phyloP scores from a whole-genome alignment of 2,329 filamentous ascomycete species.

The Didymella keratinophila region DNA sequence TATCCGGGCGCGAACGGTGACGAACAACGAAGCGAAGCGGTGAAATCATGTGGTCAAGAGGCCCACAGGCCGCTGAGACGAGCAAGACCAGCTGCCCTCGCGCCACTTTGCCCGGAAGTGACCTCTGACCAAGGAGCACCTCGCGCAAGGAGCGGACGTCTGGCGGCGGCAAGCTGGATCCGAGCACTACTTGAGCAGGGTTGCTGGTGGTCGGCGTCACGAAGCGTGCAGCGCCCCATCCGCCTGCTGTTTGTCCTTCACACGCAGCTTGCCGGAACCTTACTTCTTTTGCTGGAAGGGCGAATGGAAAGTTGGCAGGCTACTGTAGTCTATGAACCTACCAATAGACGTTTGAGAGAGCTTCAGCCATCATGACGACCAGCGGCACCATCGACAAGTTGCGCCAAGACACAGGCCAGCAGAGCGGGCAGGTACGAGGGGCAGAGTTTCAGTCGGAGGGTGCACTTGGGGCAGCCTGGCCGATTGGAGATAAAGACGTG shows the following conservation, averaged over 20 bases:
- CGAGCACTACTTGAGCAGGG: constrained; percentile 5
- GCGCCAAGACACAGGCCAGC: background rate
- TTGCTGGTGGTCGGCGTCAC: background rate
- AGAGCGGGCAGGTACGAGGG: background rate
- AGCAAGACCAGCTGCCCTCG: constrained; percentile 25
- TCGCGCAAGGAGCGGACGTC: constrained; percentile 19
- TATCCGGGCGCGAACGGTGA: constrained; percentile 26
- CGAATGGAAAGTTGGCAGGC: constrained; percentile 5
- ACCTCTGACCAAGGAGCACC: constrained; percentile 5
- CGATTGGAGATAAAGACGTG: constrained; percentile 11
- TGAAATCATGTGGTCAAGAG: constrained; percentile 27
- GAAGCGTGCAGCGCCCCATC: constrained; percentile 19
- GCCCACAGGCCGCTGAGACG: constrained; percentile 20
- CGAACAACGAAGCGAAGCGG: constrained; percentile 20
- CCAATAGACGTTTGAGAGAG: constrained; percentile 5
- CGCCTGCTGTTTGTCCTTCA: constrained; percentile 13
- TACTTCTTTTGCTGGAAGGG: constrained; percentile 5
- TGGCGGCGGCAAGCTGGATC: constrained; percentile 21
- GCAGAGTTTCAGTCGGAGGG: constrained; percentile 4
- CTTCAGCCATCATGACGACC: constrained; percentile 3
- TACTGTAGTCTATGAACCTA: constrained; percentile 2
- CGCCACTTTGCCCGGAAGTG: constrained; percentile 14
- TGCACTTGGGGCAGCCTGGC: constrained; percentile 4
- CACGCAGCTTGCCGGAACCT: constrained; percentile 14
- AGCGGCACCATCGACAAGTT: background rate